phyloP scores from a whole-genome alignment of 1,139 yeast species.

The Geotrichum citri-aurantii region DNA sequence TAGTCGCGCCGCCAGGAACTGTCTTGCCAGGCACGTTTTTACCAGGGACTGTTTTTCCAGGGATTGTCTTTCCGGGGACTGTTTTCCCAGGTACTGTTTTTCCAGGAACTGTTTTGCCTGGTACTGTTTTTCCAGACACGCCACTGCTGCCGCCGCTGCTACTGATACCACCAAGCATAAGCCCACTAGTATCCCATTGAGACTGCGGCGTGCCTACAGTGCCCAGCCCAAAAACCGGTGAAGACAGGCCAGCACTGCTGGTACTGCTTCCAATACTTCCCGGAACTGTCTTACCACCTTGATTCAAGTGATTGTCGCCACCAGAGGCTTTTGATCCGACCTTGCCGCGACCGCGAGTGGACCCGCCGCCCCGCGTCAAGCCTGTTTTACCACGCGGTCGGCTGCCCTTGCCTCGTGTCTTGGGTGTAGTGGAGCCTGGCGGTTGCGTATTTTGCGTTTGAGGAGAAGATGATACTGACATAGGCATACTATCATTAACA shows the following conservation, averaged over 20 bases:
- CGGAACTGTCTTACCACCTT: slow-evolving; percentile 9
- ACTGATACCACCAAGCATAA: not conserved
- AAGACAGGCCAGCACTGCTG: slow-evolving; percentile 7
- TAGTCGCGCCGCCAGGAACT: slow-evolving; percentile 9
- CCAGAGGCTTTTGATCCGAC: slow-evolving; percentile 6
- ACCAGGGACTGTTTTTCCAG: slow-evolving; percentile 19
- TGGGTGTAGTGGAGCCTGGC: not conserved
- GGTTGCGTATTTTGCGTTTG: not conserved
- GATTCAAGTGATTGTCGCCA: slow-evolving; percentile 2
- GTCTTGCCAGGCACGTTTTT: slow-evolving; percentile 21
- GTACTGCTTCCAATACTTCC: slow-evolving; percentile 7
- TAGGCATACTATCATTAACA: not conserved
- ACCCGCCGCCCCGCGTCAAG: slow-evolving; percentile 7
- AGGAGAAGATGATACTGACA: not conserved
- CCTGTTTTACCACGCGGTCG: slow-evolving; percentile 8
- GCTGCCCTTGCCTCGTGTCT: slow-evolving; percentile 9
- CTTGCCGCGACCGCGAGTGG: slow-evolving; percentile 8
- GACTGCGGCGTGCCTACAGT: not conserved
- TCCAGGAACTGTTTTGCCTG: slow-evolving; percentile 5
- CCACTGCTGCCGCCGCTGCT: slow-evolving; percentile 1
- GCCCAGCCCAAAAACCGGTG: not conserved
- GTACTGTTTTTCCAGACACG: not conserved
- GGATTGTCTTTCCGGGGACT: slow-evolving; percentile 15
- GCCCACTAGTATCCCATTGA: not conserved
- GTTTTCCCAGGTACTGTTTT: slow-evolving; percentile 8